Evolutionary conservation across 495 filamentous ascomycete genomes (phyloP), one percentile per base, ranked within the genome.

Genomic region (Hypomontagnella submonticulosa): DNA sequence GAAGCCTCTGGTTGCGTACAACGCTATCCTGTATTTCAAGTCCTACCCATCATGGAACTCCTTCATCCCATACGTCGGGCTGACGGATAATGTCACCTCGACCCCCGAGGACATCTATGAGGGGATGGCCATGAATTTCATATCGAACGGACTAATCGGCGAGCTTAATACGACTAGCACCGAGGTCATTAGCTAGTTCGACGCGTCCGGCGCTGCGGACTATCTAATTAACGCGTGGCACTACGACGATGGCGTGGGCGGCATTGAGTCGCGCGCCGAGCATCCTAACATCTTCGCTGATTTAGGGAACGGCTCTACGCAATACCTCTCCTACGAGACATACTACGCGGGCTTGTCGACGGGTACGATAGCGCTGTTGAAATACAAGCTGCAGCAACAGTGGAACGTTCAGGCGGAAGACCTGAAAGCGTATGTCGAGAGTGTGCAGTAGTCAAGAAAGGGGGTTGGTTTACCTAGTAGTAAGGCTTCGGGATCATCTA

Each of bases 261-360:
- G 59, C 4, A n/a, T 56, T n/a, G 61, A 56, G 13, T 34, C 65
- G 15, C 47, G 65, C 1, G 69, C 64, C 3, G 64, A 71, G 33
- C 65, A 71, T 20, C 64, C 65, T 4, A 54, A 57, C n/a, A 40
- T 69, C 11, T 47, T 72, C 13, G 43, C 58, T 32, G 62, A 63
- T 20, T n/a, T 61, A 9, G 63, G 61, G 1, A 51, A 65, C 13
- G 69, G 69, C 1, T 51, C 56, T 10, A 73, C 71, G 3, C 49
- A 48, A 43, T 66, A 66, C 19, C 27, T 71, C 9, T 71, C 69
- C 32, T 75, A 69, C 48, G 71, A 75, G 56, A 75, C 73, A 16
- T 72, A 73, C 49, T 73, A 75, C 43, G 59, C 47, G 13, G 69
- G 69, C 1, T 42, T 61, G 13, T n/a, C 40, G 7, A 68, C 63